Conservation (phyloP, 306 rosid genomes). For the barrel medic (Medicago truncatula) region DNA sequence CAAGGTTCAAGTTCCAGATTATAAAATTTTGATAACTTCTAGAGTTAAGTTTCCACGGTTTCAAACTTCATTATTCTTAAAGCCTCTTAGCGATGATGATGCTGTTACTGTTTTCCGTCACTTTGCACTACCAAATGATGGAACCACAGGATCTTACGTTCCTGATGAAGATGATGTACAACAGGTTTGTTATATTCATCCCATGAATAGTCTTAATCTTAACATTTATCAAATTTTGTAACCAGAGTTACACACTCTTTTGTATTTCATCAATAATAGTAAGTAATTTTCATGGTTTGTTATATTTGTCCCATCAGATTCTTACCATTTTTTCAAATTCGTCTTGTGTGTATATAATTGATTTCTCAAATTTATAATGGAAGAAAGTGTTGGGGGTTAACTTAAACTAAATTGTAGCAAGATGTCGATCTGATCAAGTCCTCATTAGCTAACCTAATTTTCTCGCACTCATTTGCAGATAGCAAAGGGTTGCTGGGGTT, state of each 20-base stretch:
- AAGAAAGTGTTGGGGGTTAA: not conserved
- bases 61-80: constrained; percentile 15
- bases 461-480: constrained; percentile 42
- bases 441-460: not conserved
- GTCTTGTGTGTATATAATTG: not conserved
- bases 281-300: constrained; percentile 29
- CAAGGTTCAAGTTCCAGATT: constrained; percentile 21
- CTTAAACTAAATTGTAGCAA: not conserved
- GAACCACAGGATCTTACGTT: not conserved
- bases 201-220: not conserved
- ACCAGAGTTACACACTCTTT: no score
- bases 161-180: constrained; percentile 35
- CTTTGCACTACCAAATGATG: constrained; percentile 41
- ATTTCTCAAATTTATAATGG: not conserved
- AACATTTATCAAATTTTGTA: no score
- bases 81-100: constrained; percentile 31
- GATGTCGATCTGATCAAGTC: not conserved
- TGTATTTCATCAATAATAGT: no score
- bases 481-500: constrained; percentile 48
- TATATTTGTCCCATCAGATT: not conserved
- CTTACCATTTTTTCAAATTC: not conserved
- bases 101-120: constrained; percentile 52
- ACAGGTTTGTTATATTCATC: constrained; percentile 36
- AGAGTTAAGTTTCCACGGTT: constrained; percentile 48
- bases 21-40: constrained; percentile 63